Conservation (phyloP, 305 asterid species). For the Ilex paraguariensis region DNA sequence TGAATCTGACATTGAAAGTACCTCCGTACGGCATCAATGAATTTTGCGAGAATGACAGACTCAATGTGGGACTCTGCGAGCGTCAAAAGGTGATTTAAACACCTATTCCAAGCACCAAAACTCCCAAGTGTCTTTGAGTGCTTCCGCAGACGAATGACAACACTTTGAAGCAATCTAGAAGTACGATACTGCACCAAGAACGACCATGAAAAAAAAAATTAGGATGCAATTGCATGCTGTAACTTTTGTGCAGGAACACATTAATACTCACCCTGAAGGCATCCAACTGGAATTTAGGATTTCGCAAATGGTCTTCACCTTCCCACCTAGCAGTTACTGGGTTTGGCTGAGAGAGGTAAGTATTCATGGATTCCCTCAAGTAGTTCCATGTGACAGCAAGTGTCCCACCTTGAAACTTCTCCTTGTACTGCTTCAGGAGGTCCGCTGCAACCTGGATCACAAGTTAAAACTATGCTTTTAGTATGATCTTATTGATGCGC, state of each 20-base stretch:
- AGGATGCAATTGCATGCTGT: background rate
- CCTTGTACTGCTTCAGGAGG: slow-evolving; percentile 78
- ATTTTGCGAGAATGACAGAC: slow-evolving; percentile 70
- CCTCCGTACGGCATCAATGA: slow-evolving; percentile 81
- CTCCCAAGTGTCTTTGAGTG: slow-evolving; percentile 84
- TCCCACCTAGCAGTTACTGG: slow-evolving; percentile 98
- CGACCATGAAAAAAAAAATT: background rate
- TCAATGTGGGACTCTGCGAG: slow-evolving; percentile 96
- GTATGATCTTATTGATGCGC: too few species aligned
- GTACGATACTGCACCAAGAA: slow-evolving; percentile 78
- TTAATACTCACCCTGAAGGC: slow-evolving; percentile 73
- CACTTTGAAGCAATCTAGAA: slow-evolving; percentile 89
- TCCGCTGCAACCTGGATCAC: slow-evolving; percentile 77
- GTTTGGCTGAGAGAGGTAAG: slow-evolving; percentile 86
- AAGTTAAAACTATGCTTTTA: slow-evolving; percentile 2
- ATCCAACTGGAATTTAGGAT: slow-evolving; percentile 89
- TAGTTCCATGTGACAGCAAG: slow-evolving; percentile 90
- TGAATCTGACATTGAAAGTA: slow-evolving; percentile 16
- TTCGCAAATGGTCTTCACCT: slow-evolving; percentile 82
- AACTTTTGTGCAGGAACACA: background rate
- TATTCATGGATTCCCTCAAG: slow-evolving; percentile 87
- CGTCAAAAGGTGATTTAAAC: slow-evolving; percentile 87
- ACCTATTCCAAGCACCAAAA: slow-evolving; percentile 99
- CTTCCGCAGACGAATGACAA: slow-evolving; percentile 75
- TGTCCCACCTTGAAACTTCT: slow-evolving; percentile 84